Percentiles rank a stretch among this genome's conserved stretches.
These are phyloP conservation scores for Murraya paniculata DNA, from an alignment of 345 rosid species.

Conservation along the genomic window DNA sequence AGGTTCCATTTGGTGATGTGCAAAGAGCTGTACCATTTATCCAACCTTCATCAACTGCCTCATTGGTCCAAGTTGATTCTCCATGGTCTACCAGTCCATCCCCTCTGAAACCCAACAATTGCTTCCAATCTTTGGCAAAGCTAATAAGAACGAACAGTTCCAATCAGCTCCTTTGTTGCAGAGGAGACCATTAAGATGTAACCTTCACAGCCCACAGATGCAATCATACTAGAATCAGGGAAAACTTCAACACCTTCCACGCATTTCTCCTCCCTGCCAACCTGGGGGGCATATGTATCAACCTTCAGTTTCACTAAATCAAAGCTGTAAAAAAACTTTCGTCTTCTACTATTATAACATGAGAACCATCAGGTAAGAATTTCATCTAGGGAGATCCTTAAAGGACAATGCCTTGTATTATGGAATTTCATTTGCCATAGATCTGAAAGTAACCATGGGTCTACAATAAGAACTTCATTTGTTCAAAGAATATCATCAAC, in stretches of 20 bases:
- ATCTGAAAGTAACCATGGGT: slow-evolving; percentile 36
- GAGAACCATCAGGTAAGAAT: slow-evolving; percentile 84
- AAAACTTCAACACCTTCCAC: slow-evolving; percentile 82
- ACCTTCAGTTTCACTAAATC: slow-evolving; percentile 72
- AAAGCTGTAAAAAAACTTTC: slow-evolving; percentile 84
- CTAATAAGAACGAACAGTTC: slow-evolving; percentile 62
- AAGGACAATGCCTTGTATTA: slow-evolving; percentile 48
- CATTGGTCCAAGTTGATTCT: slow-evolving; percentile 82
- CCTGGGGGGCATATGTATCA: slow-evolving; percentile 73
- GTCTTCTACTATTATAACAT: slow-evolving; percentile 85
- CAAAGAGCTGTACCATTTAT: slow-evolving; percentile 64
- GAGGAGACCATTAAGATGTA: slow-evolving; percentile 74
- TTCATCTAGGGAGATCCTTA: slow-evolving; percentile 72
- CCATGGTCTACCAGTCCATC: slow-evolving; percentile 82
- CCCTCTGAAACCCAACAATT: slow-evolving; percentile 77
- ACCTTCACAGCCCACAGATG: slow-evolving; percentile 80
- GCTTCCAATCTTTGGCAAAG: slow-evolving; percentile 63
- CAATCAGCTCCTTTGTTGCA: slow-evolving; percentile 73
- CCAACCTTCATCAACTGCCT: slow-evolving; percentile 84
- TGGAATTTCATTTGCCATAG: too few relatives aligned
- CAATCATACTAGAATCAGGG: slow-evolving; percentile 71
- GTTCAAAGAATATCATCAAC: slow-evolving; percentile 63
- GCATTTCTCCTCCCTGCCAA: slow-evolving; percentile 95
- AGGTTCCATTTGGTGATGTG: slow-evolving; percentile 49
- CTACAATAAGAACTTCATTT: slow-evolving; percentile 70